Conservation (phyloP, 2,329 filamentous ascomycete species). For the Diatrype stigma region DNA sequence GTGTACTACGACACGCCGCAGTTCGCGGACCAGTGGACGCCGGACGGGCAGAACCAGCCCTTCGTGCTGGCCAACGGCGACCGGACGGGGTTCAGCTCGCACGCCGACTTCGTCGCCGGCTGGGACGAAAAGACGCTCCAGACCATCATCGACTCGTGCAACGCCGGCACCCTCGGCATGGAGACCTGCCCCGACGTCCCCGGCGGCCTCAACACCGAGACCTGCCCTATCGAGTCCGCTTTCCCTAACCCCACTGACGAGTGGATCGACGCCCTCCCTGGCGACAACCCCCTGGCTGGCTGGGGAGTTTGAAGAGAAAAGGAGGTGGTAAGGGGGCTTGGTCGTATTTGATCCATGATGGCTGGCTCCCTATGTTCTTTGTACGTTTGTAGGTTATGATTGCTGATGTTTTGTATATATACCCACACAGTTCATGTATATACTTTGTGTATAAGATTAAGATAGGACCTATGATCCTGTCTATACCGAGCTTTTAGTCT, state of each 20-base stretch:
- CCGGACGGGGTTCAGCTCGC: conserved; percentile 63
- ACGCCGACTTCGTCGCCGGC: conserved; percentile 68
- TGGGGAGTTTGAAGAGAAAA: conserved; percentile 36
- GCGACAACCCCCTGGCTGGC: conserved; percentile 49
- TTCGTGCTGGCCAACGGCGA: conserved; percentile 68
- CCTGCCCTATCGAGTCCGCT: conserved; percentile 46
- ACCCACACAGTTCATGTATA: too few species aligned
- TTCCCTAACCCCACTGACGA: conserved; percentile 42
- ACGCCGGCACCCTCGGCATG: conserved; percentile 54
- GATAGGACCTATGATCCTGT: too few species aligned
- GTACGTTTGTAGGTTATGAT: too few species aligned
- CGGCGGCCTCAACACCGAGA: conserved; percentile 43
- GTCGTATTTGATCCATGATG: too few species aligned
- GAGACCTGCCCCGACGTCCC: conserved; percentile 56
- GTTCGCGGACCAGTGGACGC: conserved; percentile 47
- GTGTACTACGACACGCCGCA: conserved; percentile 53
- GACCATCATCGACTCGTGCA: conserved; percentile 62
- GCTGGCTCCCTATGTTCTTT: too few species aligned
- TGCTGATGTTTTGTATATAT: too few species aligned
- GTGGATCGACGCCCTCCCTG: conserved; percentile 45
- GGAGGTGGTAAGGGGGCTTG: too few species aligned
- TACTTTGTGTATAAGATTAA: too few species aligned
- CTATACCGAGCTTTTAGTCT: too few species aligned
- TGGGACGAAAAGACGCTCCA: conserved; percentile 65
- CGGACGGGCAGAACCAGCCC: conserved; percentile 48